Base-by-base conservation (phyloP, 306 rosid genomes). In the Leucaena leucocephala region DNA sequence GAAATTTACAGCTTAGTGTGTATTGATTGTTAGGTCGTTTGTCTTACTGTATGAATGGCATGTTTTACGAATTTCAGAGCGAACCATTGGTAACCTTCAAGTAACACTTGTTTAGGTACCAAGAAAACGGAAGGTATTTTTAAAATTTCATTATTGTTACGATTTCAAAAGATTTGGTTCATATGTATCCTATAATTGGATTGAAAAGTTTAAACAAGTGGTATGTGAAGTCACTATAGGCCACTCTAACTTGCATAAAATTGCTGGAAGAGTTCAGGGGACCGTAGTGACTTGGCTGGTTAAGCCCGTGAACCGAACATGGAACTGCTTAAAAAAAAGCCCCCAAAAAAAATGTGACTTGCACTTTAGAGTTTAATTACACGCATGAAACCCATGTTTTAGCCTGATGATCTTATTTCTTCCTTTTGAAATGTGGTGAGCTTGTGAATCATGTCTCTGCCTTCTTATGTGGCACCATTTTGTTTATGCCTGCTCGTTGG, bases 21-120 rank as follows among this genome's bases (percentile, higher is more conserved):
- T 69, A 42, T 72, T 55, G 76, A 76, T 43, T 13, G 11, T 72
- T 22, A 44, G 71, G 74, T 54, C 67, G 65, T 33, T 14, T 67
- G 46, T 17, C 12, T 21, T 77, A 11, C 71, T 45, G 9, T 44
- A 81, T 36, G 65, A 54, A 68, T 68, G 69, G 9, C 19, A 62
- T 17, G 21, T 38, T 74, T 78, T 55, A 65, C 42, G 57, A 5
- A 50, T 68, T 80, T 44, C 46, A 27, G 27, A 27, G 27, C 1
- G 27, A 27, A 27, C 27, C 27, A 59, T 15, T 43, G 27, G 34
- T n/a, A 50, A 34, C 9, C 7, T 73, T 10, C 10, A 5, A 38
- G 62, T 73, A 40, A 6, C 15, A 40, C 15, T 74, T 15, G 19
- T 74, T 57, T 57, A 17, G 15, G 11, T 74, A 13, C 43, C 10